Percentiles rank a stretch among this genome's conserved stretches.
Evolutionary conservation across 768 basidiomycete genomes (phyloP).

Genomic region (Podaxis sp.): DNA sequence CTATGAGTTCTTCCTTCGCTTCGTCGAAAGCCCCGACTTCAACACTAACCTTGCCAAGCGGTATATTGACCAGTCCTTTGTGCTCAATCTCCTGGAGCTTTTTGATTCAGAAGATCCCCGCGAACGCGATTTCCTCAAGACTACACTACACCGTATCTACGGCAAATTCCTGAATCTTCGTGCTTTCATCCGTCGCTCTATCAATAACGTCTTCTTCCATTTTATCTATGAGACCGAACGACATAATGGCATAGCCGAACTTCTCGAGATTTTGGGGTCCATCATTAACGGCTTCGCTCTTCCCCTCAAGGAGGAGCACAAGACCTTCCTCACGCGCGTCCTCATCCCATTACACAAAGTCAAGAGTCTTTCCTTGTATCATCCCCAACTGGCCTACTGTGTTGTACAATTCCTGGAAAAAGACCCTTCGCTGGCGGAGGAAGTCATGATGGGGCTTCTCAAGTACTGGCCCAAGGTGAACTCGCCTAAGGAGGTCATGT

Average conservation of each 20-base stretch:
- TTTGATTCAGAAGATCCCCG: conserved; percentile 99
- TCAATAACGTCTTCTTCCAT: conserved; percentile 99
- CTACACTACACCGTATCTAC: conserved; percentile 97
- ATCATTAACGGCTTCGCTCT: conserved; percentile 99
- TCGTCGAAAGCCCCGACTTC: conserved; percentile 97
- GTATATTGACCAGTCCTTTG: conserved; percentile 95
- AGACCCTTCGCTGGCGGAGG: conserved; percentile 87
- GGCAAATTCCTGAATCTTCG: conserved; percentile 99
- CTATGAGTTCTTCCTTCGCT: conserved; percentile 99
- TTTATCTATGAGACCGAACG: conserved; percentile 99
- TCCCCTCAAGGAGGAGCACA: conserved; percentile 98
- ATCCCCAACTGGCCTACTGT: conserved; percentile 99
- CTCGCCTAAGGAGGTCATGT: conserved; percentile 99
- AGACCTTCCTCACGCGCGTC: conserved; percentile 91
- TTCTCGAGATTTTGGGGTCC: conserved; percentile 96
- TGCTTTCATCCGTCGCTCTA: conserved; percentile 97
- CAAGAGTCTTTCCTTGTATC: conserved; percentile 95
- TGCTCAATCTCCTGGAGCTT: conserved; percentile 93
- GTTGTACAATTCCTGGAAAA: conserved; percentile 99
- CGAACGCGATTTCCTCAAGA: conserved; percentile 99
- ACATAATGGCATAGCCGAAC: conserved; percentile 98
- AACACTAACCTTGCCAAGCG: conserved; percentile 97
- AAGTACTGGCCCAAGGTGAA: conserved; percentile 99
- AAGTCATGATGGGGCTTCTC: conserved; percentile 94
- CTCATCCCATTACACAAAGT: conserved; percentile 97